Base-by-base conservation (phyloP, 352 stramenopile species). In the Sclerospora graminicola region DNA sequence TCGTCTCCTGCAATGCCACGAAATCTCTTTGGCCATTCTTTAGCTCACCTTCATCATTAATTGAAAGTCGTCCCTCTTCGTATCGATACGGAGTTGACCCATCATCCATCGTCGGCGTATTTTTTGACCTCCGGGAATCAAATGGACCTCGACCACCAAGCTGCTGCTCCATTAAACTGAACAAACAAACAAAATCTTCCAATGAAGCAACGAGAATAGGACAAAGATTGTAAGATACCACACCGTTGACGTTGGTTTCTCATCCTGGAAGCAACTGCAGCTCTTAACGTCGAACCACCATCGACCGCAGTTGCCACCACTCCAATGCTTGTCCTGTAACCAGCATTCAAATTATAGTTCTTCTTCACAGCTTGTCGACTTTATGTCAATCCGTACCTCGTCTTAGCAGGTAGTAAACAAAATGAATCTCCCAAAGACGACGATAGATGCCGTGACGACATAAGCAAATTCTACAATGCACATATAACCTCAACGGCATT, bases 391-490 rank as follows among this genome's bases (percentile, higher is more conserved):
- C 9, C 27, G 14, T 44, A 82, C 69, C 73, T 73, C 20, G 62
- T 53, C 51, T 89, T 87, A 0, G 69, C 69, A 3, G 81, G 81
- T 16, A 92, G 44, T 15, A 92, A 38, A 54, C 75, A 92, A 44
- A 92, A 92, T 8, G 81, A 92, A 49, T 92, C 81, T 6, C 81
- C 81, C 4, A 92, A 47, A 1, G 79, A 85, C 24, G 81, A 92
- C 13, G 78, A 89, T 6, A 89, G 54, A 43, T 89, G 78, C 5
- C 75, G 61, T 7, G 78, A 89, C 20, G 75, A 82, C 66, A 85
- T 84, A 3, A 89, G 46, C 31, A 88, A 35, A 18, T 87, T 82
- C 59, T 63, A 31, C 56, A 74, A 31, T 59, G 43, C 16, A 43
- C 21, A 30, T 0, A 31, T 41, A 35, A 15, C n/a, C 18, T 18